Conservation (phyloP, 345 rosid species). For the Euphorbia peplus region DNA sequence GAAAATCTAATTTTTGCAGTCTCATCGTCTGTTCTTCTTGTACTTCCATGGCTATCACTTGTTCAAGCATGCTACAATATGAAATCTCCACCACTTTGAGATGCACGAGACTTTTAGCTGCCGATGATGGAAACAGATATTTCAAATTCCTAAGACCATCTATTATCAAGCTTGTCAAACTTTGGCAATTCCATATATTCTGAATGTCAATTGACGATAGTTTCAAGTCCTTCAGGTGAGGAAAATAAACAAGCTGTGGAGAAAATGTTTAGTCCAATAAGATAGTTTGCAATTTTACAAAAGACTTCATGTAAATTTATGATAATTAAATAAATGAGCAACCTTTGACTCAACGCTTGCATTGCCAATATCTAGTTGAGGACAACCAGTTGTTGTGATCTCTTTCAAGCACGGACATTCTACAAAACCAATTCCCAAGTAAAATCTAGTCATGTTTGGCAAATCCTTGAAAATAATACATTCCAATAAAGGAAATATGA, state of each 20-base stretch:
- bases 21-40: not conserved
- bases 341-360: not conserved
- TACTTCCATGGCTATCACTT: not conserved
- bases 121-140: not conserved
- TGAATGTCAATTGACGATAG: not conserved
- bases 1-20: not conserved
- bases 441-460: not conserved
- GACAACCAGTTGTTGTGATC: not conserved
- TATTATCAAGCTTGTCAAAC: not conserved
- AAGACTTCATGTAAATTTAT: too few species aligned
- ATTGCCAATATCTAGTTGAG: not conserved
- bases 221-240: slow-evolving; percentile 1
- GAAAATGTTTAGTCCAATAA: not conserved
- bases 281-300: too few species aligned
- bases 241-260: slow-evolving; percentile 11
- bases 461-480: not conserved
- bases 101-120: slow-evolving; percentile 3
- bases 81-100: not conserved
- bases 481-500: not conserved
- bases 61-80: not conserved
- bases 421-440: not conserved
- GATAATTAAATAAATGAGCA: not conserved
- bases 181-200: not conserved
- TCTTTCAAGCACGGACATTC: not conserved
- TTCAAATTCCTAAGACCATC: slow-evolving; percentile 4